A percentile compares a stretch with the other conserved stretches of the same genome.
phyloP scores from a whole-genome alignment of 2,329 filamentous ascomycete genomes.

The Cordyceps fumosorosea region DNA sequence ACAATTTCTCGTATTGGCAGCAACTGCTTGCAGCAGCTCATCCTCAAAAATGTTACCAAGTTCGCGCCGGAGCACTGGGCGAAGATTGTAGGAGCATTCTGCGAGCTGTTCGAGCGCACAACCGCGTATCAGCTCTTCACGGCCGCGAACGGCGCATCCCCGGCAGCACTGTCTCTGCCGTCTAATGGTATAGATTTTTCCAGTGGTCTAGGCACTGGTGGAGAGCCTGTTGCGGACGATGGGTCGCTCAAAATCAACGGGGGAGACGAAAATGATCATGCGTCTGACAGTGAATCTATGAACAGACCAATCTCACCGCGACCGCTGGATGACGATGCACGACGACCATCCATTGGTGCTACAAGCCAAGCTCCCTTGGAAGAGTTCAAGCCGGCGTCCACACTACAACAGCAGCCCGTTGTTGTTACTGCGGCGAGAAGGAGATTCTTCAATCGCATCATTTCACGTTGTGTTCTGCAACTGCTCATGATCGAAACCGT shows the following conservation, averaged over 20 bases:
- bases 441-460: slow-evolving; percentile 98
- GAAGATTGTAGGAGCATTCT: slow-evolving; percentile 91
- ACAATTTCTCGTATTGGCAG: slow-evolving; percentile 96
- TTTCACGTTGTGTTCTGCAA: slow-evolving; percentile 95
- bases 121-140: slow-evolving; percentile 95
- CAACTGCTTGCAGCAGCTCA: slow-evolving; percentile 94
- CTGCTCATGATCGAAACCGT: slow-evolving; percentile 99
- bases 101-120: slow-evolving; percentile 88
- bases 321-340: slow-evolving; percentile 29
- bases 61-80: slow-evolving; percentile 84
- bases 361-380: slow-evolving; percentile 54
- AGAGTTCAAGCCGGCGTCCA: slow-evolving; percentile 75
- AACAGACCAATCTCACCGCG: slow-evolving; percentile 22
- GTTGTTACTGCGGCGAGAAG: slow-evolving; percentile 89
- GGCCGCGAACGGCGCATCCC: slow-evolving; percentile 55
- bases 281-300: slow-evolving; percentile 28
- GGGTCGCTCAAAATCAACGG: slow-evolving; percentile 58
- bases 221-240: slow-evolving; percentile 39
- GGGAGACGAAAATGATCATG: slow-evolving; percentile 30
- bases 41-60: slow-evolving; percentile 92
- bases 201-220: slow-evolving; percentile 34
- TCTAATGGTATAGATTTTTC: slow-evolving; percentile 48
- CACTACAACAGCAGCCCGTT: slow-evolving; percentile 78
- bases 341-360: slow-evolving; percentile 24
- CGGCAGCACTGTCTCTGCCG: slow-evolving; percentile 44